Evolutionary conservation across 2,329 filamentous ascomycete genomes (phyloP).

Genomic region (Aspergillus carbonarius): DNA sequence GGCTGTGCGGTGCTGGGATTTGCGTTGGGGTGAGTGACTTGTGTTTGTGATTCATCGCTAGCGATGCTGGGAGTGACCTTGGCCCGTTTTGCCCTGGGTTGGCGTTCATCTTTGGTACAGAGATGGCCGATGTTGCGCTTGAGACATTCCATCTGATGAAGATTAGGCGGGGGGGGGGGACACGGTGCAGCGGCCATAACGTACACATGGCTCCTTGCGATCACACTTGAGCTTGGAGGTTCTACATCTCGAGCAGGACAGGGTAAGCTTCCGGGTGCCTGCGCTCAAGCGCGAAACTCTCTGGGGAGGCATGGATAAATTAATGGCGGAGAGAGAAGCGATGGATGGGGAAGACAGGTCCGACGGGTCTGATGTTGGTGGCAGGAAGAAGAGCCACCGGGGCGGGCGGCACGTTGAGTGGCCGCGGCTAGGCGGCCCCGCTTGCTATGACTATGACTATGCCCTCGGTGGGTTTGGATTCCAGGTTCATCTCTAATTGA

Average conservation of each 20-base stretch:
- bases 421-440: too few relatives aligned
- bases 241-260: slow-evolving; percentile 17
- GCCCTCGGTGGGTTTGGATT: too few relatives aligned
- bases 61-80: background rate
- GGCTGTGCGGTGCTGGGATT: background rate
- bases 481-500: too few relatives aligned
- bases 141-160: slow-evolving; percentile 11
- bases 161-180: background rate
- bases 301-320: background rate
- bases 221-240: slow-evolving; percentile 19
- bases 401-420: too few relatives aligned
- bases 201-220: slow-evolving; percentile 17
- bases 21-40: too few relatives aligned
- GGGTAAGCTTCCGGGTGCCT: background rate
- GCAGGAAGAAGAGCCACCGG: background rate
- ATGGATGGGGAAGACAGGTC: too few relatives aligned
- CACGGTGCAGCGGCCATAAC: background rate
- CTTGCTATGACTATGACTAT: too few relatives aligned
- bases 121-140: slow-evolving; percentile 16
- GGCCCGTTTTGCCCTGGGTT: slow-evolving; percentile 16
- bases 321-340: background rate
- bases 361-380: background rate
- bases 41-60: background rate
- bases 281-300: background rate
- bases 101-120: slow-evolving; percentile 18